phyloP scores from a whole-genome alignment of 768 basidiomycete species.

The Termitomyces sp. region DNA sequence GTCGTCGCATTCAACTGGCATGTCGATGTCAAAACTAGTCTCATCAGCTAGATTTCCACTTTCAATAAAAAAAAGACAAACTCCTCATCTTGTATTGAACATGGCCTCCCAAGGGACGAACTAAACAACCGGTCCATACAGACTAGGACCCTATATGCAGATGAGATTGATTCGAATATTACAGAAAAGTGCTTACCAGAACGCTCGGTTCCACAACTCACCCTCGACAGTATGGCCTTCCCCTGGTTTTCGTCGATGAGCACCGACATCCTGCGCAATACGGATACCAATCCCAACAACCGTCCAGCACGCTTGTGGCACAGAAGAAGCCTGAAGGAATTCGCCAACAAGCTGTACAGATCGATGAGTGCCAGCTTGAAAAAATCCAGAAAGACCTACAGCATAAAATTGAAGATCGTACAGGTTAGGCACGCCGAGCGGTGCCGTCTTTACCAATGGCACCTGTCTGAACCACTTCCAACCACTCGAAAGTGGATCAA shows the following conservation, averaged over 20 bases:
- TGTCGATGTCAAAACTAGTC: constrained; percentile 65
- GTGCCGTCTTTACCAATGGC: constrained; percentile 51
- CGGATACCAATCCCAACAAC: constrained; percentile 67
- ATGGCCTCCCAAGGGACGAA: constrained; percentile 60
- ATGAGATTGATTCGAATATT: background rate
- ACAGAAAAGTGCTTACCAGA: constrained; percentile 37
- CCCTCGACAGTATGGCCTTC: constrained; percentile 44
- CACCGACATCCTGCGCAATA: constrained; percentile 75
- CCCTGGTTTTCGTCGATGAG: constrained; percentile 42
- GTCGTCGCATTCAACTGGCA: constrained; percentile 61
- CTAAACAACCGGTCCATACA: constrained; percentile 47
- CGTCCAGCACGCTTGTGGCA: constrained; percentile 64
- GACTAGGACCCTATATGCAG: constrained; percentile 40
- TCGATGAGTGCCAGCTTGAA: constrained; percentile 1
- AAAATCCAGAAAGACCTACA: constrained; percentile 26
- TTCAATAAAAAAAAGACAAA: constrained; percentile 25
- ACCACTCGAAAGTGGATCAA: constrained; percentile 41
- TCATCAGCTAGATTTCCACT: background rate
- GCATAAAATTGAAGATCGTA: constrained; percentile 71
- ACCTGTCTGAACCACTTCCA: constrained; percentile 68
- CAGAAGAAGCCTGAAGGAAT: constrained; percentile 52
- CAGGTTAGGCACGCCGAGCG: constrained; percentile 54
- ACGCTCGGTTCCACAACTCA: constrained; percentile 71
- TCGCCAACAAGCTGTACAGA: constrained; percentile 38
- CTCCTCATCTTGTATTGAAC: constrained; percentile 79